phyloP scores from a whole-genome alignment of 768 basidiomycete genomes.

The Gloeostereum incarnatum region DNA sequence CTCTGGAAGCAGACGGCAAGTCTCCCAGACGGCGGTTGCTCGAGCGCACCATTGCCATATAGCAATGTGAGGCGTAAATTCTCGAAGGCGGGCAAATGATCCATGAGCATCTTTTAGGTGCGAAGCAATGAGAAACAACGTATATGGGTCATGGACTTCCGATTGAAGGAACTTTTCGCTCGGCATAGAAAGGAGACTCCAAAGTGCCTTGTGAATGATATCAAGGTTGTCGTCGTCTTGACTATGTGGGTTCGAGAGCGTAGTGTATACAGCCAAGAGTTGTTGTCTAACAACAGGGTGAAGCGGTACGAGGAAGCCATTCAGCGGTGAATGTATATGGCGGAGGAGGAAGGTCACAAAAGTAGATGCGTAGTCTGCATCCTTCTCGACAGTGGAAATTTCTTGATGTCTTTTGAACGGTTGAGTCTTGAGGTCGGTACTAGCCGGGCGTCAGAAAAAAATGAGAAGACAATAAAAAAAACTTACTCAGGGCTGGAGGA shows the following conservation, averaged over 20 bases:
- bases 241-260: not conserved
- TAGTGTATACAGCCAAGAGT: not conserved
- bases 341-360: not conserved
- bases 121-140: slow-evolving; percentile 4
- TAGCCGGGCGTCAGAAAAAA: too few relatives aligned
- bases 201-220: not conserved
- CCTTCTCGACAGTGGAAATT: too few relatives aligned
- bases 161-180: not conserved
- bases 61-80: slow-evolving; percentile 1
- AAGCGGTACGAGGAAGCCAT: not conserved
- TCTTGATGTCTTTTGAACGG: too few relatives aligned
- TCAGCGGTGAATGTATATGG: not conserved
- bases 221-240: not conserved
- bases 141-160: not conserved
- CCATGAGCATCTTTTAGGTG: slow-evolving; percentile 5
- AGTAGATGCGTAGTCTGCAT: too few relatives aligned
- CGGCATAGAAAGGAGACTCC: not conserved
- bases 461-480: too few relatives aligned
- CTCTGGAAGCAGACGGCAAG: not conserved
- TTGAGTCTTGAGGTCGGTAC: too few relatives aligned
- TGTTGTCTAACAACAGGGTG: not conserved
- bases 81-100: not conserved
- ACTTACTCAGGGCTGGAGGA: too few relatives aligned
- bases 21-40: not conserved
- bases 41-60: slow-evolving; percentile 5